A percentile compares a stretch with the other conserved stretches of the same genome.
Evolutionary conservation across 805 yeast genomes (phyloP).

Genomic region (Candida tammaniensis): DNA sequence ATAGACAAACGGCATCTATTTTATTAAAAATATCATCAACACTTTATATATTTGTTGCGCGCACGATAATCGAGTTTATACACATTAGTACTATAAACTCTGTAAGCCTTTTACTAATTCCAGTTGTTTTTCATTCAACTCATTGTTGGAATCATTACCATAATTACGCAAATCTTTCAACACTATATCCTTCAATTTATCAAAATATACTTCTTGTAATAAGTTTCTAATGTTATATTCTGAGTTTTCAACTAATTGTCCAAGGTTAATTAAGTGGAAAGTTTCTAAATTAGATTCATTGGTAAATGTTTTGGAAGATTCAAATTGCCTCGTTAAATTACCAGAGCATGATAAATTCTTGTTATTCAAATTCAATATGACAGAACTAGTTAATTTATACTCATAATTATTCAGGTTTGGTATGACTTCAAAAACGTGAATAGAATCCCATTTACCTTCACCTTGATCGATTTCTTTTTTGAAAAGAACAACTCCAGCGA

Average conservation of each 20-base stretch:
- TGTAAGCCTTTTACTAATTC: conserved; percentile 39
- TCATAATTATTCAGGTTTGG: conserved; percentile 36
- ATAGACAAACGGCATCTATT: too few species aligned
- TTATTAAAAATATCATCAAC: too few species aligned
- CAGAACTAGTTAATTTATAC: conserved; percentile 83
- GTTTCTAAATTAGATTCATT: conserved; percentile 44
- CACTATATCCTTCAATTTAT: conserved; percentile 86
- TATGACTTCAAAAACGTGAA: conserved; percentile 82
- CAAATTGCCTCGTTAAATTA: conserved; percentile 79
- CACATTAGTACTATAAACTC: conserved; percentile 5
- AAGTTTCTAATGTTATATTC: conserved; percentile 84
- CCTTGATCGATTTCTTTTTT: conserved; percentile 60
- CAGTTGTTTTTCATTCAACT: conserved; percentile 32
- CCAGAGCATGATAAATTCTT: conserved; percentile 60
- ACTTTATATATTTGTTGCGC: too few species aligned
- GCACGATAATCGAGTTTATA: too few species aligned
- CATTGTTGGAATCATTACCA: conserved; percentile 28
- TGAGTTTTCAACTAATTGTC: conserved; percentile 80
- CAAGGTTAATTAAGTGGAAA: conserved; percentile 83
- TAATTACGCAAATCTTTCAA: conserved; percentile 41
- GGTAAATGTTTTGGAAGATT: conserved; percentile 38
- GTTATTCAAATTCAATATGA: conserved; percentile 65
- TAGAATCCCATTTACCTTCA: conserved; percentile 81
- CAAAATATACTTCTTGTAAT: conserved; percentile 92
- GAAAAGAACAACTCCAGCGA: conserved; percentile 89